Conservation (phyloP, 1,139 yeast genomes). For the Tardiomyces blankii region DNA sequence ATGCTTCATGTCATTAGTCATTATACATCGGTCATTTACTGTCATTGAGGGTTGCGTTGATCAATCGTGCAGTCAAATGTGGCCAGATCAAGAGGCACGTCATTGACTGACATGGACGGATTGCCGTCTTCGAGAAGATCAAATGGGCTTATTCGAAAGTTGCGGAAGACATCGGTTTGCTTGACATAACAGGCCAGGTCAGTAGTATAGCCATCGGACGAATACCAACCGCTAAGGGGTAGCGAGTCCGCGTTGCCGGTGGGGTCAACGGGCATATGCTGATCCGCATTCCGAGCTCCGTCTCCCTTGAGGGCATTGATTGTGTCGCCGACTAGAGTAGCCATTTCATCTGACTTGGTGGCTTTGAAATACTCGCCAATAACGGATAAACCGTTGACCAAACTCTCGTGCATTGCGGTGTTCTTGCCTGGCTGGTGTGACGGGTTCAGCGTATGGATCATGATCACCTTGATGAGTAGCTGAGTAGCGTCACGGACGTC, state of each 20-base stretch:
- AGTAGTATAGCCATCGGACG: constrained; percentile 13
- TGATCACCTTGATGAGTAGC: constrained; percentile 44
- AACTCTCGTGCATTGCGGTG: background rate
- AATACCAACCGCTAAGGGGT: constrained; percentile 2
- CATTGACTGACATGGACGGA: constrained; percentile 41
- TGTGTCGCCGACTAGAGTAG: background rate
- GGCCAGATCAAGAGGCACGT: constrained; percentile 59
- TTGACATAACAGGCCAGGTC: constrained; percentile 28
- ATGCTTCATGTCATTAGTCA: too few relatives aligned
- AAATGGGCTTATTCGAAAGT: constrained; percentile 36
- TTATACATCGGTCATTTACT: too few relatives aligned
- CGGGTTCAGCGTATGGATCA: constrained; percentile 37
- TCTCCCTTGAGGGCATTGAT: background rate
- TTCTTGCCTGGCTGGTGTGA: background rate
- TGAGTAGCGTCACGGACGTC: background rate
- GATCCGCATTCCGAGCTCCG: background rate
- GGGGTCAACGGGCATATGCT: background rate
- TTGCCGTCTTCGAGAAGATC: constrained; percentile 64
- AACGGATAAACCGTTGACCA: background rate
- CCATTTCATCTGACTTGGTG: background rate
- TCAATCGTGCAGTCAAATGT: constrained; percentile 67
- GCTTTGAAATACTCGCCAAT: background rate
- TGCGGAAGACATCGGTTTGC: constrained; percentile 22
- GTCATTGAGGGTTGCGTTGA: background rate
- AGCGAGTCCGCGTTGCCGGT: background rate